Base-by-base conservation (phyloP, 139 green algal genomes). In the Tetraselmis chui region DNA sequence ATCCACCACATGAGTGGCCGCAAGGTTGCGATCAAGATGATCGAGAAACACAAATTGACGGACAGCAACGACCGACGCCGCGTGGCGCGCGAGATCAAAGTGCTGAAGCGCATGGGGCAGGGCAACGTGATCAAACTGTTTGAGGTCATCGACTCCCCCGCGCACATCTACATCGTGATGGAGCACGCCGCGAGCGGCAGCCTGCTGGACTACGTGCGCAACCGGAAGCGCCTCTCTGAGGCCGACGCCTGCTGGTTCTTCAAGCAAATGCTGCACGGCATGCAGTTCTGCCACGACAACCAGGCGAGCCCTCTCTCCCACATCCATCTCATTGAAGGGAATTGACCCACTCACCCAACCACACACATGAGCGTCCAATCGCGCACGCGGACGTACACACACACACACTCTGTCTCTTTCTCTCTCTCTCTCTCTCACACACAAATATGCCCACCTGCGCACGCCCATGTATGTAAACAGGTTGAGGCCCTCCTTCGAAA, bases 161-260 rank as follows among this genome's bases (percentile, higher is more conserved):
- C 77, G 31, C 76, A 85, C 32, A 87, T 98, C 75, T 95, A 93
- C 84, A 83, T 98, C 32, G 88, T 98, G 26, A 97, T 98, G 94
- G 94, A 98, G 93, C 89, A 95, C 31, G 93, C 93, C 45, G 74
- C 27, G 24, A 76, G 76, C 32, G 87, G 86, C 25, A 93, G 88
- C 31, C 85, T 98, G 83, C 90, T 98, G 58, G 94, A 98, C 79
- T 94, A 96, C 78, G 94, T 98, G 79, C 89, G 93, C 2, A 84
- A 87, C 29, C 85, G 89, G 58, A 95, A 95, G 89, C 81, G 90
- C 58, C 87, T 98, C 83, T 59, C 84, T 1, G 95, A 98, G 89
- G 32, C 75, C 1, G 91, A 96, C 75, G 91, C 95, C 0, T 83
- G 82, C 25, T 77, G 83, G 29, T 90, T 97, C 79, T 90, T 98